phyloP scores from a whole-genome alignment of 1,284 basidiomycete species.

The Mycosarcoma maydis region DNA sequence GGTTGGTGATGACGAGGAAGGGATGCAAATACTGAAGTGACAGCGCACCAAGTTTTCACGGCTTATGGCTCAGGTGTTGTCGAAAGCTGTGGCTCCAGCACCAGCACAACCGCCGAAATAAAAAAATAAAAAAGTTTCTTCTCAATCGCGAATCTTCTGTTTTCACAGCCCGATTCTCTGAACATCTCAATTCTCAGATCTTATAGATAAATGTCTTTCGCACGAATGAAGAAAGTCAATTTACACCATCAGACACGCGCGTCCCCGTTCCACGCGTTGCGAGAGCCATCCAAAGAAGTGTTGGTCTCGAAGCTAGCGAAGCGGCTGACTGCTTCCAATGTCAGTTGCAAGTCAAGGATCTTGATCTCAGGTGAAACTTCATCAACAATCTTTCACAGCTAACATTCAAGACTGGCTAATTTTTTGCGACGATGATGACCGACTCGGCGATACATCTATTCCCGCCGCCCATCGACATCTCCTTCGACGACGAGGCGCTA shows the following conservation, averaged over 20 bases:
- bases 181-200: background rate
- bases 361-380: too few species aligned
- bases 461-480: conserved; percentile 25
- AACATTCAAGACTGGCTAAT: too few species aligned
- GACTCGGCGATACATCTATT: conserved; percentile 7
- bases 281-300: background rate
- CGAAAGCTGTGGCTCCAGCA: background rate
- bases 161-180: background rate
- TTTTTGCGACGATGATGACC: conserved; percentile 6
- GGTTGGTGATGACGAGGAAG: too few species aligned
- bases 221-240: conserved; percentile 4
- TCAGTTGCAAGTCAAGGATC: too few species aligned
- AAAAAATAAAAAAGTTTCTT: conserved; percentile 22
- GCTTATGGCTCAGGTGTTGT: too few species aligned
- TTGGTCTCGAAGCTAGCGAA: conserved; percentile 23
- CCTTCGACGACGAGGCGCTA: background rate
- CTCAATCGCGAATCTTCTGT: conserved; percentile 5
- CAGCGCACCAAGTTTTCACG: too few species aligned
- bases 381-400: too few species aligned
- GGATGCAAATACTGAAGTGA: too few species aligned
- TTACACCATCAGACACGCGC: conserved; percentile 13
- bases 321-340: too few species aligned
- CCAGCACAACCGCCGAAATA: background rate
- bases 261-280: conserved; percentile 4
- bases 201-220: too few species aligned